Evolutionary conservation across 2,329 filamentous ascomycete genomes (phyloP).

Genomic region (Phialemoniopsis sp.): DNA sequence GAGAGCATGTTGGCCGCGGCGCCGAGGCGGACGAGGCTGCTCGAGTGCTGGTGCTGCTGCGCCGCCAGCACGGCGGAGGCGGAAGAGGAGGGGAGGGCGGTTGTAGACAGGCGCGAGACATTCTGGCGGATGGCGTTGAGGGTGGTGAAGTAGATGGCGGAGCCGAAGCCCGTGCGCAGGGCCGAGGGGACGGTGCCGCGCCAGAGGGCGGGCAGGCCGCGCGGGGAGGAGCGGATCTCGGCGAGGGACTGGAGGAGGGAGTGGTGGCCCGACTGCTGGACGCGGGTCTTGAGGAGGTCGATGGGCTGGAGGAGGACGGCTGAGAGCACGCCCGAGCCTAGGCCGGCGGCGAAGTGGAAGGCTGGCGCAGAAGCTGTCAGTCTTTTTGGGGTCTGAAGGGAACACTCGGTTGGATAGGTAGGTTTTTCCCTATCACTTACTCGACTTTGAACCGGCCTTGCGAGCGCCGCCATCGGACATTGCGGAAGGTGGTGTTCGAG

Average conservation of each 20-base stretch:
- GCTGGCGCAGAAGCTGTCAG: slow-evolving; percentile 33
- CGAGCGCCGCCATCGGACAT: slow-evolving; percentile 26
- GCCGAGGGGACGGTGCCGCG: slow-evolving; percentile 88
- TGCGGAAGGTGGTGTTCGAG: slow-evolving; percentile 10
- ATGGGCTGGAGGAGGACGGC: slow-evolving; percentile 90
- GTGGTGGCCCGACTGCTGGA: slow-evolving; percentile 77
- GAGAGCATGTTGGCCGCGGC: slow-evolving; percentile 82
- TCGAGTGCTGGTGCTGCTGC: slow-evolving; percentile 63
- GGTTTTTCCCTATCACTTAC: too few species aligned
- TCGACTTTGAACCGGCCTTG: slow-evolving; percentile 25
- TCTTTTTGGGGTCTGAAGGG: too few species aligned
- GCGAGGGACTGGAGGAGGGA: slow-evolving; percentile 67
- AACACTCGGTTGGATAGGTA: too few species aligned
- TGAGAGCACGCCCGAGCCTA: slow-evolving; percentile 81
- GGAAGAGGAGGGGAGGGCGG: slow-evolving; percentile 3
- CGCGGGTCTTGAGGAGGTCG: slow-evolving; percentile 92
- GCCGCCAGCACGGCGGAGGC: neutral
- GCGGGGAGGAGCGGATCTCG: slow-evolving; percentile 52
- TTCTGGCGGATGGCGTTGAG: slow-evolving; percentile 79
- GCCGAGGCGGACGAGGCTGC: slow-evolving; percentile 74
- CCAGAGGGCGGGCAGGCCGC: slow-evolving; percentile 63
- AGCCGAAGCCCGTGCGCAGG: slow-evolving; percentile 89
- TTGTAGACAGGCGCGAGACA: slow-evolving; percentile 38
- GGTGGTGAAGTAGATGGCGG: slow-evolving; percentile 88
- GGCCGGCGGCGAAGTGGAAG: slow-evolving; percentile 85